phyloP scores from a whole-genome alignment of 2,329 filamentous ascomycete genomes.

The Penicillium sp. region DNA sequence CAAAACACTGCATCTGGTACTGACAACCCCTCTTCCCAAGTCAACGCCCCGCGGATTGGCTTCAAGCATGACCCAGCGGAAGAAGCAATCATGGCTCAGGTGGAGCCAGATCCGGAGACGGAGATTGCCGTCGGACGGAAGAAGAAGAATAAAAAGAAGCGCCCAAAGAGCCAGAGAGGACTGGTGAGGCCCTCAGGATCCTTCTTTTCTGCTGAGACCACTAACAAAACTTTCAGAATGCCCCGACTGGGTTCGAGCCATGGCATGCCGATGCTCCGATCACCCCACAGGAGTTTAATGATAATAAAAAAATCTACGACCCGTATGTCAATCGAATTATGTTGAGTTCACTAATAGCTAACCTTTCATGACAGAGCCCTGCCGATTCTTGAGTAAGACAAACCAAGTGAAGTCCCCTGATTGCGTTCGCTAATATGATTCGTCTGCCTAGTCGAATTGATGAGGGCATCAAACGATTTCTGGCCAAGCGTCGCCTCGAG shows the following conservation, averaged over 20 bases:
- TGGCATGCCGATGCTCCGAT: conserved; percentile 79
- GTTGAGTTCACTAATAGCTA: background rate
- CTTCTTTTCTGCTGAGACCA: background rate
- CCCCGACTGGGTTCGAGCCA: conserved; percentile 73
- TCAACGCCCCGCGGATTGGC: background rate
- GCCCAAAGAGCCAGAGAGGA: conserved; percentile 44
- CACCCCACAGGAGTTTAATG: conserved; percentile 66
- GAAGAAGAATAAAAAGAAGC: conserved; percentile 36
- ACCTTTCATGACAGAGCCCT: conserved; percentile 31
- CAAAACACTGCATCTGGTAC: background rate
- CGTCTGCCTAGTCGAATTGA: conserved; percentile 68
- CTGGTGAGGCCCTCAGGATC: conserved; percentile 8
- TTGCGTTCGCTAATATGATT: conserved; percentile 15
- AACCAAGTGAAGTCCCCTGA: background rate
- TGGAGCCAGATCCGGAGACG: background rate
- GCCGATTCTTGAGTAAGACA: conserved; percentile 59
- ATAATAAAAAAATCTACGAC: conserved; percentile 70
- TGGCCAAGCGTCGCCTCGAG: conserved; percentile 73
- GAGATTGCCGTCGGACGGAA: background rate
- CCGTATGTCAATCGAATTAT: conserved; percentile 48
- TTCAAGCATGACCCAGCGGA: conserved; percentile 5
- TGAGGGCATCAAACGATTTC: conserved; percentile 79
- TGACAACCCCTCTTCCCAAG: background rate
- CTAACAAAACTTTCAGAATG: conserved; percentile 30
- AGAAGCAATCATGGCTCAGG: background rate